Evolutionary conservation across 1,284 basidiomycete species (phyloP), one percentile per base, ranked within the genome.

Genomic region (Cryptococcus maquisensis): DNA sequence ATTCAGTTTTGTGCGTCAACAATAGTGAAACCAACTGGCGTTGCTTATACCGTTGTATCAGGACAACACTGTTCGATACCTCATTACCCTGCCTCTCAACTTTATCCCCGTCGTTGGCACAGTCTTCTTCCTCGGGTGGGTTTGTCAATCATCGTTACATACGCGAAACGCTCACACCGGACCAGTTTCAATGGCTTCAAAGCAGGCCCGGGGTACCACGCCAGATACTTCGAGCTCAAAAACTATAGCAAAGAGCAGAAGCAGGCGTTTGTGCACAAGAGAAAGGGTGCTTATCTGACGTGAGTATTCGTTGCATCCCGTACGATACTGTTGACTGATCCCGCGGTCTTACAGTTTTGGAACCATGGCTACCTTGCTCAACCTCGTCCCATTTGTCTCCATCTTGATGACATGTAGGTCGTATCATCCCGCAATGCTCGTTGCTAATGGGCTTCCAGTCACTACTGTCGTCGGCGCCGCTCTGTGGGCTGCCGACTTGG

Each of bases 141-240:
- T 16, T 10, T 8, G 26, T 28, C 28, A 32, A 10, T 10, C 28
- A 32, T 8, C 10, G 28, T 32, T 10, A 10, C 28, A 32, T 32
- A 32, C 10, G 10, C 28, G 28, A 32, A 32, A 32, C 28, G 10
- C 28, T 32, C 28, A 32, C 28, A 10, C 6, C 28, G 10, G 28
- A 32, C 5, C 16, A 47, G 38, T 24, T 46, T 24, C n/a, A 44
- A 10, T 71, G 73, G 74, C 21, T 67, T 67, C 49, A 83, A 82
- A 69, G 69, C 79, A 7, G 85, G 85, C 13, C 85, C 83, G 0
- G 72, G 78, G 6, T 84, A 81, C 72, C 86, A 87, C 68, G 69
- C 79, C 4, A 81, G 85, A 36, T 87, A 86, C 70, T 87, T 86
- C 75, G 81, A 85, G 70, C 78, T 87, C 51, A 87, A 86, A 71